phyloP scores from a whole-genome alignment of 768 basidiomycete species.

The Lactifluus hygrophoroides region DNA sequence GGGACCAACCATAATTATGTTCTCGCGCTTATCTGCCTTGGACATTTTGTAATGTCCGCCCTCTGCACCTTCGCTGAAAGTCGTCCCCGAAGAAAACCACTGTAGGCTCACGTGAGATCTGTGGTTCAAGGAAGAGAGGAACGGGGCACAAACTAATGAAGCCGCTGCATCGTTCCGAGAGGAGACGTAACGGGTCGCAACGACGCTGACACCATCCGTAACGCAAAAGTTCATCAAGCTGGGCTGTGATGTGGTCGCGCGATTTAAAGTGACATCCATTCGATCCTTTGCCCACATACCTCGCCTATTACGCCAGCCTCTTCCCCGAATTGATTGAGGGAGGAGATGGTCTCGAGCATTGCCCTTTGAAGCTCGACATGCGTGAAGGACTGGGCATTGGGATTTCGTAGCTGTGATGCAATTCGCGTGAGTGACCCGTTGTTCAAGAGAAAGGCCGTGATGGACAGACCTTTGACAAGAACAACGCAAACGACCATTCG shows the following conservation, averaged over 20 bases:
- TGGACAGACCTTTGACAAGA: slow-evolving; percentile 63
- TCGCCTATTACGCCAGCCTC: slow-evolving; percentile 68
- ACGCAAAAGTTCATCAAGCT: slow-evolving; percentile 94
- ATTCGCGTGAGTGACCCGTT: background rate
- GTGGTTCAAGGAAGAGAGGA: background rate
- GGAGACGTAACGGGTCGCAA: slow-evolving; percentile 92
- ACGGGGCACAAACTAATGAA: slow-evolving; percentile 12
- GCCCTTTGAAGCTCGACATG: slow-evolving; percentile 66
- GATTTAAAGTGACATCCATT: background rate
- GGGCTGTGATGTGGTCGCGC: slow-evolving; percentile 40
- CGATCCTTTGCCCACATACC: slow-evolving; percentile 32
- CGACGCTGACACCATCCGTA: slow-evolving; percentile 88
- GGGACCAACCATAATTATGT: slow-evolving; percentile 74
- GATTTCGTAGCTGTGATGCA: slow-evolving; percentile 61
- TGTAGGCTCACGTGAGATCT: slow-evolving; percentile 25
- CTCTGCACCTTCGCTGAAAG: slow-evolving; percentile 82
- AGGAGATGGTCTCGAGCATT: slow-evolving; percentile 81
- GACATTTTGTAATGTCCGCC: slow-evolving; percentile 94
- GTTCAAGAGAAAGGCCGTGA: background rate
- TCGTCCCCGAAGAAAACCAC: slow-evolving; percentile 95
- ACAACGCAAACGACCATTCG: slow-evolving; percentile 94
- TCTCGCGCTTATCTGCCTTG: slow-evolving; percentile 91
- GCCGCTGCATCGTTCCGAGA: slow-evolving; percentile 89
- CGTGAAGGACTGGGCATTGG: slow-evolving; percentile 67
- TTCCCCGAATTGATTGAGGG: slow-evolving; percentile 68